These are phyloP conservation scores for Claviceps sorghi DNA, from an alignment of 2,329 filamentous ascomycete genomes.

Conservation along the genomic window DNA sequence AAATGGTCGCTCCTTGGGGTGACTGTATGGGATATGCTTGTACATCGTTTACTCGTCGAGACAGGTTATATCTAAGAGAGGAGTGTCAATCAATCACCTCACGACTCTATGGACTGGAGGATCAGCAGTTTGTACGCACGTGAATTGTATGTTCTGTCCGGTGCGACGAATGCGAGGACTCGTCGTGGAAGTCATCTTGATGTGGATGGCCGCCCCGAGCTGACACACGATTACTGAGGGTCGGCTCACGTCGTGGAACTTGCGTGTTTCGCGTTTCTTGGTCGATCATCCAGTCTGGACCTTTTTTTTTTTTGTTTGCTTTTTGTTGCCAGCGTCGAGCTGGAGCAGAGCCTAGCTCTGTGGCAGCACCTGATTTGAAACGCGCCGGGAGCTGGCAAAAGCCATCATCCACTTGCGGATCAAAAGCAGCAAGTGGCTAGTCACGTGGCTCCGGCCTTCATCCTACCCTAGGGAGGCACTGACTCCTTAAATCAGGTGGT, in stretches of 20 bases:
- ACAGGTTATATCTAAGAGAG: conserved; percentile 41
- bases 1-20: conserved; percentile 46
- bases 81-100: background rate
- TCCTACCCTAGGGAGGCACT: conserved; percentile 2
- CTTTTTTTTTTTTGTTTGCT: background rate
- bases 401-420: background rate
- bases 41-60: conserved; percentile 42
- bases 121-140: conserved; percentile 19
- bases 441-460: background rate
- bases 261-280: background rate
- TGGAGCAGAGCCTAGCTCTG: background rate
- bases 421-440: background rate
- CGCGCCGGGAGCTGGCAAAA: background rate
- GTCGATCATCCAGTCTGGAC: background rate
- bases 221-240: conserved; percentile 5
- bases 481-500: no score
- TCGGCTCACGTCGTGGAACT: background rate
- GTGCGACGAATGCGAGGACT: conserved; percentile 31
- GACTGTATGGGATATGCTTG: conserved; percentile 48
- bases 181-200: conserved; percentile 18
- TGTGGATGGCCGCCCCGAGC: background rate
- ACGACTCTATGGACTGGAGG: no score
- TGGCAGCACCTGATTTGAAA: background rate
- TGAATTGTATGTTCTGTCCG: conserved; percentile 33
- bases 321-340: background rate